Base-by-base conservation (phyloP, 2,329 filamentous ascomycete species). In the Madurella mycetomatis region DNA sequence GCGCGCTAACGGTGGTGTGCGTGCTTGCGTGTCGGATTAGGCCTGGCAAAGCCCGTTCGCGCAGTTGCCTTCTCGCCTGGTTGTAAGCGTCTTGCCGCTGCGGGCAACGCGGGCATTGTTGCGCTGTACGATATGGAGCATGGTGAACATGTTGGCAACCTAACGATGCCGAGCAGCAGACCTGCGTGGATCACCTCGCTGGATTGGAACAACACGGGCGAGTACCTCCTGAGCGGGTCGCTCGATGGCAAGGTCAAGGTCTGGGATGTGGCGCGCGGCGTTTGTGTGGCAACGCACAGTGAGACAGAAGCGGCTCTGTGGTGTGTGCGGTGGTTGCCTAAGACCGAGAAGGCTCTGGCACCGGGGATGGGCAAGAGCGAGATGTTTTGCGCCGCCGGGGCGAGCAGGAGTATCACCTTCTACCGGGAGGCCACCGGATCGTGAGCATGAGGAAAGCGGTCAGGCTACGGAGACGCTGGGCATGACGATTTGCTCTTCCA, bases 221-320 rank as follows among this genome's bases (percentile, higher is more conserved):
- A 97, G 72, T 96, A 89, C 69, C 76, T 99, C 12, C 78, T 97
- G 2, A 95, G 88, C 66, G 90, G 90, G 46, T 85, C 88, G 1
- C 90, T 95, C 69, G 92, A 97, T 67, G 92, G 94, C 39, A 96
- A 95, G 71, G 90, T 88, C 57, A 96, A 96, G 72, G 88, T 97
- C 31, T 99, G 94, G 94, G 92, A 90, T 31, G 82, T 96, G 55
- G 91, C 96, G 64, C 82, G 85, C 34, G 82, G 84, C 53, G 79
- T 80, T 4, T 97, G 94, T 67, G 94, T 99, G 43, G 91, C 92
- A 12, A 99, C 94, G 9, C 90, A 96, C 68, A 92, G 87, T 54
- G 92, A 97, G 74, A 91, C 89, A 5, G 92, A 92, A 60, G 88
- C 88, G 71, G 82, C 85, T 0, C 68, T 97, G 2, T 96, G 92